Evolutionary conservation across 2,329 filamentous ascomycete genomes (phyloP).

Genomic region (Colletotrichum lini): DNA sequence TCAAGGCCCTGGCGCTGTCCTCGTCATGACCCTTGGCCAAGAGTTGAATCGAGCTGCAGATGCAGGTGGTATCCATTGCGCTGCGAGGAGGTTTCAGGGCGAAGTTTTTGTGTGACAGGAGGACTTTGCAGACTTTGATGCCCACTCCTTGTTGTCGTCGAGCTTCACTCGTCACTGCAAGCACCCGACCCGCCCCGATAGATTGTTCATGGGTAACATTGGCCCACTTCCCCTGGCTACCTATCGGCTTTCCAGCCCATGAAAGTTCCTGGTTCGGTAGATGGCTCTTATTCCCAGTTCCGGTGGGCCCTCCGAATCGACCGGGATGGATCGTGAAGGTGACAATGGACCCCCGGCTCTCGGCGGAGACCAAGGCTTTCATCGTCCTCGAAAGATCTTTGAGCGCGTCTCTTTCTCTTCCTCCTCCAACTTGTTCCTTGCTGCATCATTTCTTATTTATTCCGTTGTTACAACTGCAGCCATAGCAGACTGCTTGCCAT

Average conservation of each 20-base stretch:
- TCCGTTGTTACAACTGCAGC: too few species aligned
- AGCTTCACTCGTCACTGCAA: background rate
- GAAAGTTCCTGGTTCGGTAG: background rate
- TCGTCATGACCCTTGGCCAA: conserved; percentile 46
- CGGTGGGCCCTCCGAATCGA: background rate
- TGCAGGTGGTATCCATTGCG: conserved; percentile 22
- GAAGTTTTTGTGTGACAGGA: background rate
- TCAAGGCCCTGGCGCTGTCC: conserved; percentile 43
- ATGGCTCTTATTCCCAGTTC: background rate
- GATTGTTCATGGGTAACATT: background rate
- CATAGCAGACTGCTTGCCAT: too few species aligned
- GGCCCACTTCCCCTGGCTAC: background rate
- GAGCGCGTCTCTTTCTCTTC: too few species aligned
- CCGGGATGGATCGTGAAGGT: background rate
- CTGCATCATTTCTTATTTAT: too few species aligned
- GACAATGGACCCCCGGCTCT: too few species aligned
- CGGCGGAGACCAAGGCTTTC: too few species aligned
- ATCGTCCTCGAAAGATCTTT: too few species aligned
- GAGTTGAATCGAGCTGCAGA: conserved; percentile 46
- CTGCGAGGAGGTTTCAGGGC: background rate
- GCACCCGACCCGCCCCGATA: conserved; percentile 1
- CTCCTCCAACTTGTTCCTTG: too few species aligned
- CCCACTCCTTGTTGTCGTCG: background rate
- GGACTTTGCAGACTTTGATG: conserved; percentile 1
- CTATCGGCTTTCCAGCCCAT: background rate